Conservation (phyloP, 2,329 filamentous ascomycete genomes). For the Cercospora sojina region DNA sequence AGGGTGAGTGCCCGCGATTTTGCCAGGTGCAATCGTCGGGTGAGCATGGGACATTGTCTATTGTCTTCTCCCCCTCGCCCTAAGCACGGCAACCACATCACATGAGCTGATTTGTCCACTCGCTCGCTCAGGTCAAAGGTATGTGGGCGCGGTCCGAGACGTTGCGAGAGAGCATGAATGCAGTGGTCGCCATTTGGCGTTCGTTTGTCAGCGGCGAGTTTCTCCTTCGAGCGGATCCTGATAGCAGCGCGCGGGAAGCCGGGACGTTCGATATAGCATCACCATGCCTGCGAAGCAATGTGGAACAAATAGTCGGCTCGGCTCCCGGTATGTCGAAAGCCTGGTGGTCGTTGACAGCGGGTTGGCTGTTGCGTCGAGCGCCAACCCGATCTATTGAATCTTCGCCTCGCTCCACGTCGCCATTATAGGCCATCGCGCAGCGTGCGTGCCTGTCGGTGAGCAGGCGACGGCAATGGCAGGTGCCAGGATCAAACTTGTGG, state of each 20-base stretch:
- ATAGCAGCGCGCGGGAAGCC: neutral
- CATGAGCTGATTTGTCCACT: neutral
- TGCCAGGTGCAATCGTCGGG: neutral
- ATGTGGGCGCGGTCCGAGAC: neutral
- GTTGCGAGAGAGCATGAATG: neutral
- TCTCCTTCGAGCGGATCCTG: neutral
- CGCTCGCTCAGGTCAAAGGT: neutral
- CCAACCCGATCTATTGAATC: neutral
- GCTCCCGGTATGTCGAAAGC: neutral
- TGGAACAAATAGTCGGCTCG: conserved; percentile 1
- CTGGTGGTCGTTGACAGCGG: neutral
- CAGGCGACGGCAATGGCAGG: neutral
- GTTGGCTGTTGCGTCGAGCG: neutral
- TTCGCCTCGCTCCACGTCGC: neutral
- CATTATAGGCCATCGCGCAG: neutral
- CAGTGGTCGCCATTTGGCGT: neutral
- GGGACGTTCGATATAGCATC: conserved; percentile 3
- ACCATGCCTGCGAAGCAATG: conserved; percentile 9
- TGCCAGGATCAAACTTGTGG: neutral
- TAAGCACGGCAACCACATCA: neutral
- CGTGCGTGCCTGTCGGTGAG: neutral
- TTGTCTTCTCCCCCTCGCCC: neutral
- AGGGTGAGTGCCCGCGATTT: neutral
- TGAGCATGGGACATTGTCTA: neutral
- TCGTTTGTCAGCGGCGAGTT: neutral